Percentiles rank a stretch among this genome's conserved stretches.
Evolutionary conservation across 2,329 filamentous ascomycete genomes (phyloP).

Genomic region (Neopestalotiopsis sp.): DNA sequence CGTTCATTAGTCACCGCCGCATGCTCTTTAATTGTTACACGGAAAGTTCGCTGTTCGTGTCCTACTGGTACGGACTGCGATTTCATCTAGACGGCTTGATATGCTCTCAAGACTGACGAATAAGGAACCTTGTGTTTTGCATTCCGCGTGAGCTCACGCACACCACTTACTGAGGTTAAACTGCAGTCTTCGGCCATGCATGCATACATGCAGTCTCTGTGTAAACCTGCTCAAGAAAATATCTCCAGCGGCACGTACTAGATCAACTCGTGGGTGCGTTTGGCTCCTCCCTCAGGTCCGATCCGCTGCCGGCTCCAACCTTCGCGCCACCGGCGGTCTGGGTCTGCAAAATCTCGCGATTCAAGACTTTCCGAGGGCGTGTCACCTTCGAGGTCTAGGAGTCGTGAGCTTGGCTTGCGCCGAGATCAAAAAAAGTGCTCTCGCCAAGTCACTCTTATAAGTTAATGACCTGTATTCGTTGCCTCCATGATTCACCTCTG

Average conservation of each 20-base stretch:
- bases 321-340: neutral
- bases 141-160: no score
- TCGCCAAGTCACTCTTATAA: neutral
- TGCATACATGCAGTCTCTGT: neutral
- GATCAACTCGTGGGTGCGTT: neutral
- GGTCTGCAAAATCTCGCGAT: neutral
- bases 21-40: no score
- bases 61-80: no score
- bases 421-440: neutral
- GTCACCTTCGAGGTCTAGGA: neutral
- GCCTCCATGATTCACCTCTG: no score
- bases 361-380: neutral
- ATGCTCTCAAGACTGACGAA: no score
- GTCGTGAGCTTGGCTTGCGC: neutral
- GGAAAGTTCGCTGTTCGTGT: no score
- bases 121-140: no score
- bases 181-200: neutral
- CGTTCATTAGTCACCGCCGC: no score
- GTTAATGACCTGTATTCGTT: neutral
- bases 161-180: neutral
- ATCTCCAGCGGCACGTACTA: neutral
- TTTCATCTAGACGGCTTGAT: no score
- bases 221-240: neutral
- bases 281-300: neutral
- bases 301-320: constrained; percentile 4